These are phyloP conservation scores for Dothistroma septosporum DNA, from an alignment of 2,329 filamentous ascomycete genomes.

Conservation along the genomic window DNA sequence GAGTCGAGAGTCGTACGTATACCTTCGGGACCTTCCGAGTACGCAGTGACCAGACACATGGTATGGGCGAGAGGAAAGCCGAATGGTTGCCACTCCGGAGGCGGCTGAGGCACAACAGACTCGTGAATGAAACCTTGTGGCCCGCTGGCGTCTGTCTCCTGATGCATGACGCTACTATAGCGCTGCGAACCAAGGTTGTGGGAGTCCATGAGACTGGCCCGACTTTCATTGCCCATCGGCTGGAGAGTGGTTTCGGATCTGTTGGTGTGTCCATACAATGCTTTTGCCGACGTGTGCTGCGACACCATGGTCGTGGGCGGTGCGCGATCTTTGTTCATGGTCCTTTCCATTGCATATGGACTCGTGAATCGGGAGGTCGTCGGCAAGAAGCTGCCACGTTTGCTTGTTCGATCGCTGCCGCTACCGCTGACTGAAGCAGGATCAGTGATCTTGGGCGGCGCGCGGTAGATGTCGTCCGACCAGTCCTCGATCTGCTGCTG, in stretches of 20 bases:
- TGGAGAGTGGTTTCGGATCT: constrained; percentile 55
- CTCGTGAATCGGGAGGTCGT: constrained; percentile 93
- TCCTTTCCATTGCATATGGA: constrained; percentile 72
- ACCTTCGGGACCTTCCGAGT: constrained; percentile 91
- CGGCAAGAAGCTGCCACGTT: constrained; percentile 83
- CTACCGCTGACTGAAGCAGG: constrained; percentile 49
- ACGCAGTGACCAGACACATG: constrained; percentile 92
- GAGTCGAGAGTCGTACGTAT: constrained; percentile 93
- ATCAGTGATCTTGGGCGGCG: constrained; percentile 77
- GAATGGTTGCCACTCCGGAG: constrained; percentile 95
- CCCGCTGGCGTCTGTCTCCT: constrained; percentile 65
- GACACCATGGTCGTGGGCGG: constrained; percentile 90
- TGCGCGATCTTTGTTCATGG: constrained; percentile 48
- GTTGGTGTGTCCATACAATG: constrained; percentile 64
- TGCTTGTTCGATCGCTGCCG: constrained; percentile 68
- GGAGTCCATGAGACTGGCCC: constrained; percentile 44
- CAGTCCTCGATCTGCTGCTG: constrained; percentile 95
- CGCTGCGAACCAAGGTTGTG: constrained; percentile 37
- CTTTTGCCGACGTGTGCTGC: constrained; percentile 69
- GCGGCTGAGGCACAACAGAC: constrained; percentile 90
- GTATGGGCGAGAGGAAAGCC: constrained; percentile 90
- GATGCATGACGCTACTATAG: constrained; percentile 53
- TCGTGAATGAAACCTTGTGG: constrained; percentile 96
- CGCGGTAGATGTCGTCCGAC: constrained; percentile 94
- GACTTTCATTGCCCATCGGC: constrained; percentile 18